Evolutionary conservation across 208 protist species (phyloP).

Genomic region (Endotrypanum monterogeii): DNA sequence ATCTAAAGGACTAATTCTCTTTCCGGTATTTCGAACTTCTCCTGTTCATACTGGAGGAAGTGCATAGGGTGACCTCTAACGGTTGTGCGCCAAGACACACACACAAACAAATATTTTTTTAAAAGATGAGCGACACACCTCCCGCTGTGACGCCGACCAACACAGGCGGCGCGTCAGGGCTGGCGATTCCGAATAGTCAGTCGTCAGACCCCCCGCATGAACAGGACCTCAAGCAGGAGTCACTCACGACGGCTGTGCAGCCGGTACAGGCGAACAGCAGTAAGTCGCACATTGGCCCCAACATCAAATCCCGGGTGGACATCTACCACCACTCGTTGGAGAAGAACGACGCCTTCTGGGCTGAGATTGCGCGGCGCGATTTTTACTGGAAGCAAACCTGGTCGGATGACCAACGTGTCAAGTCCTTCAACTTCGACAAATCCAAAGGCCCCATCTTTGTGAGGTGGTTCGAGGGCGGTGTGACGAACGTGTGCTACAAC

Average conservation of each 20-base stretch:
- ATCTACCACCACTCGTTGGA: constrained; percentile 71
- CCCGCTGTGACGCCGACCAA: not conserved
- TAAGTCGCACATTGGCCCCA: constrained; percentile 44
- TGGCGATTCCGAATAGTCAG: not conserved
- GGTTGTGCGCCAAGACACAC: not conserved
- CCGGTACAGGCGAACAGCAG: constrained; percentile 16
- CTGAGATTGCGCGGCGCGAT: constrained; percentile 50
- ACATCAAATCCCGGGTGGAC: constrained; percentile 50
- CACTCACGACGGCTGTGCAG: not conserved
- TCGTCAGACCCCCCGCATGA: constrained; percentile 16
- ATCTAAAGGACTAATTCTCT: not conserved
- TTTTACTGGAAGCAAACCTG: constrained; percentile 77
- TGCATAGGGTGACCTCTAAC: not conserved
- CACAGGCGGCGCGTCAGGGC: not conserved
- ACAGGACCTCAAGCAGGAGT: constrained; percentile 17
- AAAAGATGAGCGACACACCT: constrained; percentile 7
- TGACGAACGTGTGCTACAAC: constrained; percentile 92
- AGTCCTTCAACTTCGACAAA: constrained; percentile 81
- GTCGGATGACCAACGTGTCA: constrained; percentile 51
- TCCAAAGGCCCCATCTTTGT: constrained; percentile 61
- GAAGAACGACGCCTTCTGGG: constrained; percentile 73
- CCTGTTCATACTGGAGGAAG: no score
- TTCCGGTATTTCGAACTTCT: no score
- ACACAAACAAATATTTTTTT: not conserved
- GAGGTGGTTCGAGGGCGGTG: constrained; percentile 85